These are phyloP conservation scores for Microbotryum scabiosae DNA, from an alignment of 1,284 basidiomycete species.

Conservation along the genomic window DNA sequence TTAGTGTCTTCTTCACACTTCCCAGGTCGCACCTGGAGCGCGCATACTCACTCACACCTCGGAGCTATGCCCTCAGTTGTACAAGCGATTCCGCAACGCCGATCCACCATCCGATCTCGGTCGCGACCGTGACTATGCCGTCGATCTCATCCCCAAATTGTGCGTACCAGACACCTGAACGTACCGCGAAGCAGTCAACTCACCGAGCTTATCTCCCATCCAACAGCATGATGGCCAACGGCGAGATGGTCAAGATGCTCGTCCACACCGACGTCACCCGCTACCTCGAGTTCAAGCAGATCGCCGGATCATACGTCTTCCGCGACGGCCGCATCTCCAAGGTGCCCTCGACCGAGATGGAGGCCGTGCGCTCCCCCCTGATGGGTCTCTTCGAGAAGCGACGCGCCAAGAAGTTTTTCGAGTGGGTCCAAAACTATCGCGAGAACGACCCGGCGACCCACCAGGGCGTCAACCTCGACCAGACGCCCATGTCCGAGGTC, in stretches of 20 bases:
- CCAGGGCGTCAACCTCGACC: slow-evolving; percentile 81
- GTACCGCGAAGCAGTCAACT: neutral
- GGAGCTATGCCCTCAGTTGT: slow-evolving; percentile 54
- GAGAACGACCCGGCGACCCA: slow-evolving; percentile 91
- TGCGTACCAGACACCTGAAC: neutral
- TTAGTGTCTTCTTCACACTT: slow-evolving; percentile 39
- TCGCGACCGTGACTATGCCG: slow-evolving; percentile 88
- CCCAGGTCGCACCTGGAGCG: neutral
- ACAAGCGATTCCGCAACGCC: slow-evolving; percentile 76
- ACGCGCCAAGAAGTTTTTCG: slow-evolving; percentile 97
- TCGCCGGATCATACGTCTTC: slow-evolving; percentile 96
- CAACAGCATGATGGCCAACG: slow-evolving; percentile 78
- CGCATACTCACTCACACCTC: neutral
- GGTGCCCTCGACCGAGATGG: slow-evolving; percentile 95
- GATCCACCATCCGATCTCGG: slow-evolving; percentile 59
- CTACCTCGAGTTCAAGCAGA: slow-evolving; percentile 99
- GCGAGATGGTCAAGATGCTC: slow-evolving; percentile 95
- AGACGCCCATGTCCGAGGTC: slow-evolving; percentile 78
- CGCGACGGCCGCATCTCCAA: slow-evolving; percentile 95
- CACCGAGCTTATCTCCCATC: neutral
- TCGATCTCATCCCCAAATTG: slow-evolving; percentile 66
- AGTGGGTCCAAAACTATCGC: slow-evolving; percentile 90
- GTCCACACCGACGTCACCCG: slow-evolving; percentile 98
- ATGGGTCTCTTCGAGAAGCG: slow-evolving; percentile 99
- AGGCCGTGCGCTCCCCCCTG: slow-evolving; percentile 85